Evolutionary conservation across 2,329 filamentous ascomycete species (phyloP).

Genomic region (Colletotrichum lini): DNA sequence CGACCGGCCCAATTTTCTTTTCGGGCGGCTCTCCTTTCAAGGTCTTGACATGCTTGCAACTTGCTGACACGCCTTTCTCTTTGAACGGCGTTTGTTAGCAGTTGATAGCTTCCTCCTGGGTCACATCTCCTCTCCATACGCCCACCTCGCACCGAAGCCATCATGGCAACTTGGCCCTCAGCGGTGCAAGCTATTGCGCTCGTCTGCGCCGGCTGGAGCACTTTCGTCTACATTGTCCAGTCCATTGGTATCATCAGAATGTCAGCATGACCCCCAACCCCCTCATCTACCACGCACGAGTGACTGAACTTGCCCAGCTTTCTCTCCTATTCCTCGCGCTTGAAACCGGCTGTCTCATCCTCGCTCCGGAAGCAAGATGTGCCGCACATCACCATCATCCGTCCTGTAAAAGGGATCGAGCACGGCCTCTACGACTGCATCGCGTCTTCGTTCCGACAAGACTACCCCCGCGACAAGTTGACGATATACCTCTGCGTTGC

Average conservation of each 20-base stretch:
- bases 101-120: constrained; percentile 47
- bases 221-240: constrained; percentile 67
- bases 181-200: constrained; percentile 58
- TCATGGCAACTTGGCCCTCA: constrained; percentile 43
- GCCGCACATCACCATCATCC: constrained; percentile 90
- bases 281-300: not conserved
- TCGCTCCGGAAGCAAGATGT: constrained; percentile 67
- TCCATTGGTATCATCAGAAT: constrained; percentile 69
- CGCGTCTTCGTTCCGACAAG: constrained; percentile 85
- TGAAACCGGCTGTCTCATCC: constrained; percentile 65
- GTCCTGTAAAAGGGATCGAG: constrained; percentile 93
- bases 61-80: not conserved
- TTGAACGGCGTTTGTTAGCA: constrained; percentile 15
- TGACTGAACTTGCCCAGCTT: constrained; percentile 55
- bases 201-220: constrained; percentile 67
- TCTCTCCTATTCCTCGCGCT: constrained; percentile 66
- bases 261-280: constrained; percentile 54
- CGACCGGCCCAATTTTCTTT: not conserved
- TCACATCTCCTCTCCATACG: constrained; percentile 11
- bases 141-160: constrained; percentile 2
- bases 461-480: constrained; percentile 82
- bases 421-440: constrained; percentile 93
- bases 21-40: too few species aligned
- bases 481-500: constrained; percentile 88
- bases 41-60: not conserved